Conservation (phyloP, 73 alveolate genomes). For the Symbiodinium natans region DNA sequence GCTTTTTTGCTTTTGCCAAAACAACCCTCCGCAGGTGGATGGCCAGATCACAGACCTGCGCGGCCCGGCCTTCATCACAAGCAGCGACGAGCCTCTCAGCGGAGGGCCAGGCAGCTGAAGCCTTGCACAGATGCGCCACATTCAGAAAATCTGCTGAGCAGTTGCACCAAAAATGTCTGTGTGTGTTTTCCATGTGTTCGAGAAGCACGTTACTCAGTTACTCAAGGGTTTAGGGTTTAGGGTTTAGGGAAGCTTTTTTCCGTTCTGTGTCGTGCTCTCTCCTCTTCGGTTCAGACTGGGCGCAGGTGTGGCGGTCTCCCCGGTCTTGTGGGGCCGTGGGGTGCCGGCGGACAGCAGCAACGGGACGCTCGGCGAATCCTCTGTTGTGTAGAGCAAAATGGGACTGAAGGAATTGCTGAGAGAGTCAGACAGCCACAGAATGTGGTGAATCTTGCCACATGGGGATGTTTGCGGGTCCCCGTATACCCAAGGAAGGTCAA, state of each 20-base stretch:
- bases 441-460: too few relatives aligned
- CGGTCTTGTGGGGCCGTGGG: slow-evolving; percentile 64
- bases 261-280: too few relatives aligned
- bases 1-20: not conserved
- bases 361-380: slow-evolving; percentile 43
- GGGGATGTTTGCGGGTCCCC: not conserved
- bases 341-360: slow-evolving; percentile 80
- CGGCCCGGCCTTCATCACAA: slow-evolving; percentile 86
- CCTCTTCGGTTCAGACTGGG: too few relatives aligned
- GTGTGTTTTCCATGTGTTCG: not conserved
- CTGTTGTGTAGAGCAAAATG: too few relatives aligned
- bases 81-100: slow-evolving; percentile 58
- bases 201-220: too few relatives aligned
- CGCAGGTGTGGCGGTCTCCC: slow-evolving; percentile 70
- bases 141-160: not conserved
- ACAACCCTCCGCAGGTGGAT: too few relatives aligned
- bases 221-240: too few relatives aligned
- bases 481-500: slow-evolving; percentile 15
- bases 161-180: not conserved
- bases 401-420: not conserved
- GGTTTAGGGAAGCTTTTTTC: too few relatives aligned
- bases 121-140: not conserved
- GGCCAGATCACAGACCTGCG: slow-evolving; percentile 79
- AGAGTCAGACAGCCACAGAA: not conserved
- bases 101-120: slow-evolving; percentile 32